Evolutionary conservation across 345 rosid genomes (phyloP).

Genomic region (Ceriops tagal): DNA sequence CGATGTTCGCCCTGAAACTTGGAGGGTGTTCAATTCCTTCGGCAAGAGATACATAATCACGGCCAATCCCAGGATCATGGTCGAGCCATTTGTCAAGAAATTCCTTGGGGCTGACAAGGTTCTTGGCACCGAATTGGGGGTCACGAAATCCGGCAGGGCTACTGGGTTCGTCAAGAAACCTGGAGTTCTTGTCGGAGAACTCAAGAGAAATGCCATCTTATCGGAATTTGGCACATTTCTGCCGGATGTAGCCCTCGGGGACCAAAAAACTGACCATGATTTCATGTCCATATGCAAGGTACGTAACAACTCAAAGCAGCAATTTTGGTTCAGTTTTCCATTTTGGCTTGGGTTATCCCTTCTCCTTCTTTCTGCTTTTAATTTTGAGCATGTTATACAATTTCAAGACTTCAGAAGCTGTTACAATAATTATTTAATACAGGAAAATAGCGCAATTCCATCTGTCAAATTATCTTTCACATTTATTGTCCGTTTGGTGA

Average conservation of each 20-base stretch:
- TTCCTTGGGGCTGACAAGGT: constrained; percentile 78
- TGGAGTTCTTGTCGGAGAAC: constrained; percentile 60
- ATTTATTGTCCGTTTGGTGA: constrained; percentile 28
- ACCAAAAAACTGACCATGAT: constrained; percentile 62
- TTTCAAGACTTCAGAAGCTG: not conserved
- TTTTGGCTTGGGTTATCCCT: not conserved
- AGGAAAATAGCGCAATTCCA: not conserved
- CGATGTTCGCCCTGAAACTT: constrained; percentile 80
- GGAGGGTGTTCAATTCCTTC: constrained; percentile 75
- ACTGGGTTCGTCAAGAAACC: constrained; percentile 74
- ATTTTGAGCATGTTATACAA: not conserved
- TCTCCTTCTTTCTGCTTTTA: not conserved
- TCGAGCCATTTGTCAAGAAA: constrained; percentile 71
- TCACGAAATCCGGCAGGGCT: constrained; percentile 64
- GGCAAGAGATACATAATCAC: constrained; percentile 72
- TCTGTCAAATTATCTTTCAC: constrained; percentile 2
- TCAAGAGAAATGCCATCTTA: constrained; percentile 58
- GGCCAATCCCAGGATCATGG: constrained; percentile 80
- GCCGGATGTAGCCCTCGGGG: constrained; percentile 87
- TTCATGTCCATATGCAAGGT: constrained; percentile 99
- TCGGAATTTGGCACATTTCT: constrained; percentile 55
- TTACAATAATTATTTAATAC: not conserved
- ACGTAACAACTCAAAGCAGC: not conserved
- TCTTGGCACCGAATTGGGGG: constrained; percentile 77
- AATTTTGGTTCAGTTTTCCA: not conserved